Percentiles rank a stretch among this genome's conserved stretches.
Conservation (phyloP, 2,329 filamentous ascomycete genomes). For the Microdochium paspali region DNA sequence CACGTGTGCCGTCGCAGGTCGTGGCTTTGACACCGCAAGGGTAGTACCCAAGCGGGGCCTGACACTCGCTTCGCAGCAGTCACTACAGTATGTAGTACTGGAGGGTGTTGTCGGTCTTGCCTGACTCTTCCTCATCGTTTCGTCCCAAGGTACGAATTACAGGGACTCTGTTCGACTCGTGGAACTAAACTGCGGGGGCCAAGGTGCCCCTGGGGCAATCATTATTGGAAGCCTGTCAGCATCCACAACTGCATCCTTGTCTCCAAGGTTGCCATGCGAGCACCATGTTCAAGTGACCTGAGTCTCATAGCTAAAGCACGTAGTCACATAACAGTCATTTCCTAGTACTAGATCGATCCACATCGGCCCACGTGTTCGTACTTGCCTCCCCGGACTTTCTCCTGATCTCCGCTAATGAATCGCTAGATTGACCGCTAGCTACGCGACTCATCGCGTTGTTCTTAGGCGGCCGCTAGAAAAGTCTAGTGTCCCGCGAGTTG, state of each 20-base stretch:
- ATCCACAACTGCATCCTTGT: background rate
- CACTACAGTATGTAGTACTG: no score
- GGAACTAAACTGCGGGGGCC: background rate
- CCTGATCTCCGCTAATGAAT: background rate
- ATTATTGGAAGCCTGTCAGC: background rate
- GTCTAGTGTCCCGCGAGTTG: background rate
- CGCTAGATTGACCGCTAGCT: background rate
- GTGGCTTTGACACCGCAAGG: background rate
- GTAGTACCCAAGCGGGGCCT: background rate
- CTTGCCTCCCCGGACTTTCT: background rate
- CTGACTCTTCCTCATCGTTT: no score
- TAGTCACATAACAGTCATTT: background rate
- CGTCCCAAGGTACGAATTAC: background rate
- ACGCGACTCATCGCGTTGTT: background rate
- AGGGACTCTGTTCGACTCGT: background rate
- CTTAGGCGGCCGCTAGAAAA: background rate
- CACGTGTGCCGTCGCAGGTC: background rate
- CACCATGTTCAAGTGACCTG: background rate
- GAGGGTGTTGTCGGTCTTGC: no score
- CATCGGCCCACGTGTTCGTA: background rate
- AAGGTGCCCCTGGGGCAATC: background rate
- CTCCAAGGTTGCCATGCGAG: background rate
- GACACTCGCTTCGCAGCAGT: background rate
- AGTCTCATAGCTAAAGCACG: background rate
- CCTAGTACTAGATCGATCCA: background rate